Evolutionary conservation across 1,284 basidiomycete species (phyloP).

Genomic region (Pterulicium gracile): DNA sequence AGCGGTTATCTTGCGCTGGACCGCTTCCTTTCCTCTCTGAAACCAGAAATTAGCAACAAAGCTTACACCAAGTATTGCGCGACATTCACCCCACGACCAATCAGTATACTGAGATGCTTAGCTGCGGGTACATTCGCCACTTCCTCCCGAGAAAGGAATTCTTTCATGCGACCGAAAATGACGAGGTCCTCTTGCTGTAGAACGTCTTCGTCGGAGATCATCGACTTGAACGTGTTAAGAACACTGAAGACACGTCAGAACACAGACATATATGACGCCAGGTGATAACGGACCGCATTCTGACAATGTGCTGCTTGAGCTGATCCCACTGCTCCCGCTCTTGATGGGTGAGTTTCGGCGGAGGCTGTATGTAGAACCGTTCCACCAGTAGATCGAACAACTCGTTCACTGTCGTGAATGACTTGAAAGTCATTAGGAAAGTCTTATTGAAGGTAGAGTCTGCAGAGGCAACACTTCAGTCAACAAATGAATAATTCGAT

Average conservation of each 20-base stretch:
- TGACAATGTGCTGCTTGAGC: conserved; percentile 84
- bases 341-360: conserved; percentile 49
- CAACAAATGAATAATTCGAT: neutral
- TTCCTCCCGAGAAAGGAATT: conserved; percentile 64
- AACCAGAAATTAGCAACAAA: too few species aligned
- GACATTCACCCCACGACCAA: conserved; percentile 72
- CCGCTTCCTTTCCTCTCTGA: neutral
- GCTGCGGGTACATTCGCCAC: conserved; percentile 55
- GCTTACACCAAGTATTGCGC: conserved; percentile 5
- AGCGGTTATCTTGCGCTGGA: conserved; percentile 6
- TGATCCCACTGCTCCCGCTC: conserved; percentile 80
- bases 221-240: conserved; percentile 74
- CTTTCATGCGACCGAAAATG: conserved; percentile 69
- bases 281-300: conserved; percentile 55
- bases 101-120: conserved; percentile 59
- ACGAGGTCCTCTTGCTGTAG: conserved; percentile 74
- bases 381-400: conserved; percentile 80
- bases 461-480: conserved; percentile 19
- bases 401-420: conserved; percentile 82
- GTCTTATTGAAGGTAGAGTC: conserved; percentile 83
- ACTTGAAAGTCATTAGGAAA: conserved; percentile 96
- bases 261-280: conserved; percentile 5
- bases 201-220: conserved; percentile 72
- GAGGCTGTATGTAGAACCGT: conserved; percentile 77
- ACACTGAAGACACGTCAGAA: conserved; percentile 36